Base-by-base conservation (phyloP, 139 green algal genomes). In the Chlorella vulgaris region DNA sequence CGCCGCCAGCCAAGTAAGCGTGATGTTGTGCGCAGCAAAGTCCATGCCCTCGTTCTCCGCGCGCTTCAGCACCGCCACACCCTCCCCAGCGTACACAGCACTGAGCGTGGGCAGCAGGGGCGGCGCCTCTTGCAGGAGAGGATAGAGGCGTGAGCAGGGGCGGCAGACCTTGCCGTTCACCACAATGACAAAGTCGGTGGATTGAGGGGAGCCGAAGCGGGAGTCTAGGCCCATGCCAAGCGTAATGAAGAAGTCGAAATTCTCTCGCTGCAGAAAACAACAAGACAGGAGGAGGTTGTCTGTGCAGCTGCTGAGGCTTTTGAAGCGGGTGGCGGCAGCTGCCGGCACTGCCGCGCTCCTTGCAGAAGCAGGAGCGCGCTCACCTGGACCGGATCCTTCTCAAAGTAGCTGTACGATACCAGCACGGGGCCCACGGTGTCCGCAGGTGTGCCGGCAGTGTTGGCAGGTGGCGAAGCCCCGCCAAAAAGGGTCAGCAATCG, bases 31-130 rank as follows among this genome's bases (percentile, higher is more conserved):
- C 22, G 89, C 83, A 10, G 85, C 92, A 38, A 96, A 84, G 82
- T 96, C 92, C 92, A 96, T 96, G 68, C 92, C 92, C 65, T 90
- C 88, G 42, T 96, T 96, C 79, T 91, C 81, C 1, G 28, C 87
- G 19, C 90, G 87, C 63, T 88, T 74, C 6, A 94, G 74, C 69
- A 94, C 47, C 1, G 81, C 82, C 33, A 92, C 42, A 8, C 78
- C 68, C 13, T 71, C 65, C 7, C 58, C 42, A 3, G n/a, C 60
- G 58, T 51, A 81, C 61, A 53, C 76, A 0, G 55, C 58, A 8
- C 61, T 51, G 38, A 74, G 76, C 31, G 29, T 36, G 62, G 76
- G 76, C 76, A 62, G 76, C 76, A 74, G 42, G 31, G 47, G n/a
- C 61, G 79, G 42, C 47, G 66, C 69, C 38, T 82, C 74, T 60